Percentiles rank a stretch among this genome's conserved stretches.
These are phyloP conservation scores for Metschnikowia corniflorae DNA, from an alignment of 805 yeast genomes.

Conservation along the genomic window DNA sequence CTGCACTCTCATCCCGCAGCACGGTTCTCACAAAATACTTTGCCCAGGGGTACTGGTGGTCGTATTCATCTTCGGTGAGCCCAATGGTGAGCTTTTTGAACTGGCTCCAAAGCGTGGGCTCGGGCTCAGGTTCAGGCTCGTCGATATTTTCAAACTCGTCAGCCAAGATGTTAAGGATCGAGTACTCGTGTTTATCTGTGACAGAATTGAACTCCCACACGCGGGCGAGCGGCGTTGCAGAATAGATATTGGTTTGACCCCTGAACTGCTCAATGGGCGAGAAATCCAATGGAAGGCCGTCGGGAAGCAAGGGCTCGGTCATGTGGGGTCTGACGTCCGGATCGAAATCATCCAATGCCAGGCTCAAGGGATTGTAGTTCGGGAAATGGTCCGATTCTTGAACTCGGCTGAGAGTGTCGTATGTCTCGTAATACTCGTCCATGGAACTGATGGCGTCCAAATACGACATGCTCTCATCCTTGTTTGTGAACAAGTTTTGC, in stretches of 20 bases:
- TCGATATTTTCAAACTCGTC: slow-evolving; percentile 16
- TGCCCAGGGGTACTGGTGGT: slow-evolving; percentile 18
- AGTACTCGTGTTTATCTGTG: slow-evolving; percentile 12
- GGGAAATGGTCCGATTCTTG: neutral
- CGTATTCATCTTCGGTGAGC: slow-evolving; percentile 15
- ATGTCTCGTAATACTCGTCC: slow-evolving; percentile 16
- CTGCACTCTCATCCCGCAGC: slow-evolving; percentile 5
- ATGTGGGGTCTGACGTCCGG: slow-evolving; percentile 16
- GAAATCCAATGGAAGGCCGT: slow-evolving; percentile 14
- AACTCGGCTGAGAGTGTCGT: slow-evolving; percentile 3
- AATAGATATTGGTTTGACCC: slow-evolving; percentile 9
- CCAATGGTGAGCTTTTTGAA: slow-evolving; percentile 11
- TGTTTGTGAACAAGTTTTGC: neutral
- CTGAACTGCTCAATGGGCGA: slow-evolving; percentile 8
- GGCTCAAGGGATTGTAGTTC: slow-evolving; percentile 7
- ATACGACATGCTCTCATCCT: slow-evolving; percentile 1
- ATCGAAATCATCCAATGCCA: slow-evolving; percentile 11
- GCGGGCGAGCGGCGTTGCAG: slow-evolving; percentile 18
- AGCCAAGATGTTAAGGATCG: slow-evolving; percentile 14
- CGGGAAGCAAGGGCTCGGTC: slow-evolving; percentile 16
- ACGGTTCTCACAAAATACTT: slow-evolving; percentile 7
- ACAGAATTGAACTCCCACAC: slow-evolving; percentile 12
- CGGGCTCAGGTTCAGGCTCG: slow-evolving; percentile 1
- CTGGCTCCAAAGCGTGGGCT: slow-evolving; percentile 8
- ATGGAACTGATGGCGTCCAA: slow-evolving; percentile 10